Base-by-base conservation (phyloP, 2,329 filamentous ascomycete genomes). In the Cladosporium sp. region DNA sequence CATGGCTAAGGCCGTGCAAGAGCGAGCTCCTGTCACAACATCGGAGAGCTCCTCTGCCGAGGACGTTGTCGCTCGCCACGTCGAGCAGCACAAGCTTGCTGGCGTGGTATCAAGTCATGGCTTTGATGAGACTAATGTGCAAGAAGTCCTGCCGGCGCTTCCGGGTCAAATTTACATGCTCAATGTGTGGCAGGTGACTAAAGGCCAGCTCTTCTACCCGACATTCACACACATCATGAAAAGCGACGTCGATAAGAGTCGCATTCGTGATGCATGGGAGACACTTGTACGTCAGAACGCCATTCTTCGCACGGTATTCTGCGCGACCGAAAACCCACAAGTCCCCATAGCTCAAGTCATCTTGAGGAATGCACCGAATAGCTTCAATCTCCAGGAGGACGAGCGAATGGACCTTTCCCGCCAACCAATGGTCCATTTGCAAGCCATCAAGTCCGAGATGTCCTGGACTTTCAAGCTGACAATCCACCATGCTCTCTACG, bases 401-500 rank as follows among this genome's bases (percentile, higher is more conserved):
- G 52, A 58, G 20, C 54, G 38, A 20, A 45, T 39, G 11, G 47
- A 42, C 15, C 41, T 18, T 15, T 7, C 18, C 7, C n/a, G n/a
- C n/a, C 55, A 60, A 43, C 50, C 61, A 7, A 60, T 64, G 52
- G 55, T 60, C 1, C 53, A 60, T 3, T 51, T 66, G 19, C 50
- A 57, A 4, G 48, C 49, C 2, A 41, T 15, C 9, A 24, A 56
- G 2, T 51, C 56, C 1, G 47, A 56, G 3, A 50, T 55, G 8
- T 52, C 50, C 11, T 61, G 51, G 44, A 39, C 42, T 7, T 50
- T 76, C 40, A 58, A 69, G 40, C 69, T 78, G 2, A 72, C 74
- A 20, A 84, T 96, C 4, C 90, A 96, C 56, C 91, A 97, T 65
- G 87, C 88, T 0, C 74, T 96, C 0, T 97, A 96, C 63, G 92